Conservation (phyloP, 1,139 yeast genomes). For the Scheffersomyces cryptocercus region DNA sequence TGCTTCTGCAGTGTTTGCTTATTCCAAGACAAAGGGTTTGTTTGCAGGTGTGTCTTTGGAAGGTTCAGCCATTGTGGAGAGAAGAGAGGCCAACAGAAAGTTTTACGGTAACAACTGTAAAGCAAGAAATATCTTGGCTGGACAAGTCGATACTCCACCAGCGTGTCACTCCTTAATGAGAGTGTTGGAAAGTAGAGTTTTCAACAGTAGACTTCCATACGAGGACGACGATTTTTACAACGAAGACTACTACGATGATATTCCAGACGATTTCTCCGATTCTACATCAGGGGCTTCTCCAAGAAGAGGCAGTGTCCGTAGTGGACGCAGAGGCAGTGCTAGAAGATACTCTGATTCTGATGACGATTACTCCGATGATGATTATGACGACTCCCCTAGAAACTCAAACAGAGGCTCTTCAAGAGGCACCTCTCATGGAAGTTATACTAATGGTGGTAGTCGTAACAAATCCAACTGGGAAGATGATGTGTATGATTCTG, state of each 20-base stretch:
- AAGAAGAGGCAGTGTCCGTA: slow-evolving; percentile 26
- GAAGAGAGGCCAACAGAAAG: slow-evolving; percentile 95
- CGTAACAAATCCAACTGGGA: slow-evolving; percentile 63
- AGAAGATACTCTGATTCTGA: slow-evolving; percentile 40
- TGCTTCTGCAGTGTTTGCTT: slow-evolving; percentile 89
- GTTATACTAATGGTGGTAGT: slow-evolving; percentile 4
- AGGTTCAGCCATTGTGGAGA: slow-evolving; percentile 92
- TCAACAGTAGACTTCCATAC: slow-evolving; percentile 56
- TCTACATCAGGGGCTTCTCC: slow-evolving; percentile 36
- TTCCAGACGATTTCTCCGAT: slow-evolving; percentile 66
- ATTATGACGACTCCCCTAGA: slow-evolving; percentile 22
- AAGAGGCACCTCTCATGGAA: not conserved
- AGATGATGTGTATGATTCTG: slow-evolving; percentile 73
- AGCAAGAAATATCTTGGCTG: slow-evolving; percentile 79
- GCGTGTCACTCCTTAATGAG: slow-evolving; percentile 89
- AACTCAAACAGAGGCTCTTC: slow-evolving; percentile 7
- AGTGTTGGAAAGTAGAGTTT: slow-evolving; percentile 82
- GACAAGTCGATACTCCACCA: slow-evolving; percentile 89
- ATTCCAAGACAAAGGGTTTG: slow-evolving; percentile 93
- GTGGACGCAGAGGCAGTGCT: slow-evolving; percentile 26
- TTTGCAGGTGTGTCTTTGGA: slow-evolving; percentile 97
- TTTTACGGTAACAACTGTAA: slow-evolving; percentile 88
- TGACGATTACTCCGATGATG: slow-evolving; percentile 39
- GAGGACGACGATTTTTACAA: slow-evolving; percentile 56
- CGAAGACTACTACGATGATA: slow-evolving; percentile 67